Evolutionary conservation across 2,329 filamentous ascomycete genomes (phyloP).

Genomic region (Phialemoniopsis sp.): DNA sequence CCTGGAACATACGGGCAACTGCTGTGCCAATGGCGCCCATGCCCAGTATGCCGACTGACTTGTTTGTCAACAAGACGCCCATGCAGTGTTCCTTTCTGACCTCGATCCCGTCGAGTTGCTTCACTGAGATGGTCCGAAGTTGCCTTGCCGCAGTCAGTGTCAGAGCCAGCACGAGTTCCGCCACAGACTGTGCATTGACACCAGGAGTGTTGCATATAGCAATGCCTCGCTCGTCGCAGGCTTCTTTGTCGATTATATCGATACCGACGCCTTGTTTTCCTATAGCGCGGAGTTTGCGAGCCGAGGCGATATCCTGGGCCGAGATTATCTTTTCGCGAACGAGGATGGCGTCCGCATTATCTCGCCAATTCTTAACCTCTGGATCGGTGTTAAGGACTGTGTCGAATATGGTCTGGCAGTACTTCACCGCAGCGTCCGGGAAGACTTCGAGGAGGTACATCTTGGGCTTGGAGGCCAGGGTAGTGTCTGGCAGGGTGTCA

Average conservation of each 20-base stretch:
- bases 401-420: conserved; percentile 27
- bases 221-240: conserved; percentile 12
- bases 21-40: conserved; percentile 26
- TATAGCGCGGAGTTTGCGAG: conserved; percentile 16
- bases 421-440: conserved; percentile 22
- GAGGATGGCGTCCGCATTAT: conserved; percentile 27
- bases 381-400: conserved; percentile 24
- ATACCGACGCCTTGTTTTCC: conserved; percentile 19
- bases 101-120: conserved; percentile 14
- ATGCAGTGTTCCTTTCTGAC: conserved; percentile 16
- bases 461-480: conserved; percentile 14
- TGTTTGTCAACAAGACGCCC: conserved; percentile 26
- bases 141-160: conserved; percentile 20
- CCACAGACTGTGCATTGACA: conserved; percentile 21
- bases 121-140: conserved; percentile 18
- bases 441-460: conserved; percentile 29
- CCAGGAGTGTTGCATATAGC: conserved; percentile 14
- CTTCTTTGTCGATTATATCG: conserved; percentile 18
- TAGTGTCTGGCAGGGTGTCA: too few species aligned
- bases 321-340: conserved; percentile 25
- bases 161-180: conserved; percentile 21
- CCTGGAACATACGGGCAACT: conserved; percentile 25
- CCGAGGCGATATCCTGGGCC: conserved; percentile 17
- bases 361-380: conserved; percentile 23
- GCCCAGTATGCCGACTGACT: conserved; percentile 26